Percentiles rank a stretch among this genome's conserved stretches.
Evolutionary conservation across 768 basidiomycete genomes (phyloP).

Genomic region (Auriscalpium orientale): DNA sequence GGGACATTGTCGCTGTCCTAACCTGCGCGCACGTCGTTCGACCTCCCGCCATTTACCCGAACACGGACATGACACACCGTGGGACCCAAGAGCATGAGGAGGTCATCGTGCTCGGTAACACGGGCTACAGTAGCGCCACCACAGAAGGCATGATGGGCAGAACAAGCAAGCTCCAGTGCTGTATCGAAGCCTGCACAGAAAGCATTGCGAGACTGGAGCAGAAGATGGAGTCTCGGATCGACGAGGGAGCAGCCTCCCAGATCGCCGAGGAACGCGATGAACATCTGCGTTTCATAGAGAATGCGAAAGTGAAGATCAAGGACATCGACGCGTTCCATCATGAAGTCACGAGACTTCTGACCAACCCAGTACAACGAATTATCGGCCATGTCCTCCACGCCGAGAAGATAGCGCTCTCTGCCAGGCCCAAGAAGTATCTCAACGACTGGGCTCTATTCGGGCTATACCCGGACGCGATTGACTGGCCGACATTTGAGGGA

Average conservation of each 20-base stretch:
- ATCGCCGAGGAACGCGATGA: slow-evolving; percentile 16
- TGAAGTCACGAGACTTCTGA: slow-evolving; percentile 20
- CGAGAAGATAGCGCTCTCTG: slow-evolving; percentile 21
- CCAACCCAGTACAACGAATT: slow-evolving; percentile 19
- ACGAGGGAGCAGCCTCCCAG: slow-evolving; percentile 15
- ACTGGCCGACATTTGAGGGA: slow-evolving; percentile 21
- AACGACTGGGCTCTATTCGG: slow-evolving; percentile 21
- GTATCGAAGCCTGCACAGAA: slow-evolving; percentile 16
- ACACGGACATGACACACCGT: slow-evolving; percentile 14
- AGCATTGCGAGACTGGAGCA: slow-evolving; percentile 18
- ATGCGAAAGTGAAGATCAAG: slow-evolving; percentile 18
- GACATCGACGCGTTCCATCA: slow-evolving; percentile 20
- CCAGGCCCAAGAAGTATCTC: slow-evolving; percentile 19
- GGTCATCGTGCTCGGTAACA: slow-evolving; percentile 4
- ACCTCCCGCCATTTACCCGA: slow-evolving; percentile 23
- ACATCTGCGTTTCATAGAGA: slow-evolving; percentile 13
- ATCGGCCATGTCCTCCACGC: slow-evolving; percentile 27
- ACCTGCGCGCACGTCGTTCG: slow-evolving; percentile 32
- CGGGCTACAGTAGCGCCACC: slow-evolving; percentile 5
- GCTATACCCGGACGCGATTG: slow-evolving; percentile 19
- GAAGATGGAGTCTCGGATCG: too few species aligned
- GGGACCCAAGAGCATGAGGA: too few species aligned
- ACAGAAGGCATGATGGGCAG: slow-evolving; percentile 4
- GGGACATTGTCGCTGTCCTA: slow-evolving; percentile 20
- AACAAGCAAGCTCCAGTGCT: background rate